phyloP scores from a whole-genome alignment of 2,329 filamentous ascomycete genomes.

The Malbranchea zuffiana region DNA sequence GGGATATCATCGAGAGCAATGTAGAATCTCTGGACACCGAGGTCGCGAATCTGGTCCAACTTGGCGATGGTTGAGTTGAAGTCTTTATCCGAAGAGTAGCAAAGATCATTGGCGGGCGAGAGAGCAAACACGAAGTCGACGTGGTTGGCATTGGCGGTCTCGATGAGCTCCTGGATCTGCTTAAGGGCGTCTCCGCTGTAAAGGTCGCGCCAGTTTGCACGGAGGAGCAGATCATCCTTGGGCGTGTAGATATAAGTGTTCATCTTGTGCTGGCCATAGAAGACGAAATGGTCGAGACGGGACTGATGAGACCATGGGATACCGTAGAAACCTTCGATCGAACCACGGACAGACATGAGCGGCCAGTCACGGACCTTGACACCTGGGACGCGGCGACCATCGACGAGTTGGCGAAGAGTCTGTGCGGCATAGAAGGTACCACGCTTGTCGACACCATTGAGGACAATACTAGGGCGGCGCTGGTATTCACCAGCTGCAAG shows the following conservation, averaged over 20 bases:
- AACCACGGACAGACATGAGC: constrained; percentile 19
- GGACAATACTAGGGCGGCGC: constrained; percentile 14
- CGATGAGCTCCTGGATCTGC: constrained; percentile 16
- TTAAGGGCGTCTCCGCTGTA: constrained; percentile 14
- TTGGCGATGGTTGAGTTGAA: constrained; percentile 16
- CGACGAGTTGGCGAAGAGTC: constrained; percentile 15
- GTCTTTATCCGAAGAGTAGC: constrained; percentile 17
- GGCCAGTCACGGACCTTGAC: constrained; percentile 18
- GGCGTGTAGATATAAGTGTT: constrained; percentile 20
- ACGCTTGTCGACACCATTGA: constrained; percentile 17
- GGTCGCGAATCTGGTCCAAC: constrained; percentile 16
- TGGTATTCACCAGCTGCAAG: constrained; percentile 15
- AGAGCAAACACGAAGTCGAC: constrained; percentile 19
- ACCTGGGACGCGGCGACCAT: constrained; percentile 10
- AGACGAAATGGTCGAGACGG: constrained; percentile 18
- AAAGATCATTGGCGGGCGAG: constrained; percentile 15
- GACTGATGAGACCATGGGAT: constrained; percentile 19
- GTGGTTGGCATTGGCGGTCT: constrained; percentile 16
- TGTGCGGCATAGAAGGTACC: constrained; percentile 17
- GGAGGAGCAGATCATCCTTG: constrained; percentile 19
- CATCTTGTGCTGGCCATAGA: constrained; percentile 19
- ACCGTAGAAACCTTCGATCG: constrained; percentile 19
- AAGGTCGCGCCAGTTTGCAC: constrained; percentile 16
- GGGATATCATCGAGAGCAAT: constrained; percentile 17
- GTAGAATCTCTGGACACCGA: constrained; percentile 17